These are phyloP conservation scores for Pistacia vera DNA, from an alignment of 345 rosid species.

Conservation along the genomic window DNA sequence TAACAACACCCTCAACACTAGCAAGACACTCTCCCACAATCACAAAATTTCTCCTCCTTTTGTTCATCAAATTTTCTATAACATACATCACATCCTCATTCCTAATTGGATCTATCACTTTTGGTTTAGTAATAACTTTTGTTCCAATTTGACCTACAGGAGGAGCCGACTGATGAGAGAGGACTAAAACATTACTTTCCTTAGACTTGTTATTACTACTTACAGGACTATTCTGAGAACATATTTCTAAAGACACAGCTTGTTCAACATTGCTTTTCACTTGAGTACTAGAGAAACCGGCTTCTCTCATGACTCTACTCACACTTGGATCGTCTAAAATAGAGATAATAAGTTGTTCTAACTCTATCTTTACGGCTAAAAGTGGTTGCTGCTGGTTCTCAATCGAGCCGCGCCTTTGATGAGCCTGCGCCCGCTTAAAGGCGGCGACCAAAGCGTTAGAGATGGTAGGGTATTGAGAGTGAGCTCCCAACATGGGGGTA, in stretches of 20 bases:
- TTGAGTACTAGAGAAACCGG: slow-evolving; percentile 90
- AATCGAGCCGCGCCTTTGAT: slow-evolving; percentile 87
- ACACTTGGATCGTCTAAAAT: slow-evolving; percentile 97
- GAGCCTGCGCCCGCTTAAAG: slow-evolving; percentile 98
- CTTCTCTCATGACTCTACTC: slow-evolving; percentile 98
- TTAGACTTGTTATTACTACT: slow-evolving; percentile 49
- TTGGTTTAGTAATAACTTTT: slow-evolving; percentile 20
- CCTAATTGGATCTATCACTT: slow-evolving; percentile 36
- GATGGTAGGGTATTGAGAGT: slow-evolving; percentile 69
- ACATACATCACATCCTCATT: slow-evolving; percentile 70
- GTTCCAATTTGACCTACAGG: slow-evolving; percentile 23
- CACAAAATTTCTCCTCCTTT: slow-evolving; percentile 50
- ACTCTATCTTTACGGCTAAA: slow-evolving; percentile 84
- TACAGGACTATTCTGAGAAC: slow-evolving; percentile 41
- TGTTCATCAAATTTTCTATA: slow-evolving; percentile 52
- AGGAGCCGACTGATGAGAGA: slow-evolving; percentile 25
- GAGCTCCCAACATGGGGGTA: slow-evolving; percentile 58
- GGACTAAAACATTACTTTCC: slow-evolving; percentile 32
- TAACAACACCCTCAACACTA: slow-evolving; percentile 54
- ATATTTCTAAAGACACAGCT: slow-evolving; percentile 59
- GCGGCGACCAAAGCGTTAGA: slow-evolving; percentile 97
- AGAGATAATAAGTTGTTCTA: slow-evolving; percentile 87
- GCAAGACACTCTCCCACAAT: slow-evolving; percentile 75
- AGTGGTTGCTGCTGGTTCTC: slow-evolving; percentile 94
- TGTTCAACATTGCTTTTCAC: slow-evolving; percentile 87